Evolutionary conservation across 805 yeast species (phyloP), one percentile per base, ranked within the genome.

Genomic region (Wickerhamomyces alni): DNA sequence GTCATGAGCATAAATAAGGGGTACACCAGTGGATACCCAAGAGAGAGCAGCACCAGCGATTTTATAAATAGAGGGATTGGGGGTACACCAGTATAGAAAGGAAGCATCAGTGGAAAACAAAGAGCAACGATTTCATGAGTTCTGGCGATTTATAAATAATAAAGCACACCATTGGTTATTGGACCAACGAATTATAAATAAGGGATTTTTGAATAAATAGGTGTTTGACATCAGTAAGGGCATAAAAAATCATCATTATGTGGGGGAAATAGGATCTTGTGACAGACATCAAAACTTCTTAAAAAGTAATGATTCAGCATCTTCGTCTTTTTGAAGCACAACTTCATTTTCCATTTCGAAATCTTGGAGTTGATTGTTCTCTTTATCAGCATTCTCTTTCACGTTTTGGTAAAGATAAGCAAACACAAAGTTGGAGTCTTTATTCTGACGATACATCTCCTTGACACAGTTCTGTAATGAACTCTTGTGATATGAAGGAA

Each of bases 371-470:
- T 17, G 22, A 17, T 17, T n/a, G 8, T 7, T n/a, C 18, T 29
- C 18, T 12, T 29, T 17, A 29, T 45, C 48, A 18, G 46, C 48
- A 5, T 36, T 30, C 15, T 39, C 40, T 21, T 42, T 45, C 17
- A 45, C 17, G 3, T 33, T 33, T 19, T 35, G 34, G 30, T 45
- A 45, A 12, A 45, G 29, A 17, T 35, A 36, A 12, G 38, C 39
- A 31, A 45, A 45, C 37, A 42, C 37, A 28, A 39, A 42, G 17
- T 36, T 31, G 12, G 40, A 43, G 17, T 45, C 48, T 22, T 42
- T 42, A 37, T 45, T 45, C 25, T 45, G 36, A n/a, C 35, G 33
- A 25, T 42, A 36, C 47, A 41, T 41, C 17, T 28, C 16, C 5
- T 12, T 33, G 18, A 42, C 18, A 24, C 27, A 38, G 30, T 42